Base-by-base conservation (phyloP, 1,284 basidiomycete genomes). In the Leccinum subspadiceum region DNA sequence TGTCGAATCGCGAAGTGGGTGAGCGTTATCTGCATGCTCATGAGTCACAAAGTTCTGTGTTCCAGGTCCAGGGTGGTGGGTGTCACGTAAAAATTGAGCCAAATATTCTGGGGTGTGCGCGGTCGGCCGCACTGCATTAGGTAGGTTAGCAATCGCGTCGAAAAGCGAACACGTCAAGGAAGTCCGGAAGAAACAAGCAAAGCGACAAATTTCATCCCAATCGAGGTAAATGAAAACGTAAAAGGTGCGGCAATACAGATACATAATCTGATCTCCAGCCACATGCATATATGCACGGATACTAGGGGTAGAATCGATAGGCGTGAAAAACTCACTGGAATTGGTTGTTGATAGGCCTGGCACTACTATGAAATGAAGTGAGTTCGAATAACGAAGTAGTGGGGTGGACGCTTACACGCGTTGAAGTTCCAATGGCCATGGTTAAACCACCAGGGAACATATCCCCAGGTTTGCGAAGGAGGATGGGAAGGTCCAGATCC, bases 361-460 rank as follows among this genome's bases (percentile, higher is more conserved):
- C 2, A 22, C 48, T 15, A 24, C 67, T 69, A 22, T 29, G 48
- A 50, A 22, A 37, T 3, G 22, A 44, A 1, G 13, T 65, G 44
- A 53, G 41, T 35, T 17, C 9, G 37, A 50, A 8, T 15, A 49
- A 22, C 48, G 6, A 50, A 10, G 8, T 7, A 50, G 22, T 50
- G 24, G 22, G 8, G 1, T 13, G 26, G 29, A 31, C 24, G 46
- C 65, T 56, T 29, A 64, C 66, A 15, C 13, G 54, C 5, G 57
- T 49, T 12, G 9, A 20, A 4, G 48, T 31, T 57, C 69, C 65
- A 63, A 39, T 62, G 35, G n/a, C 48, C 65, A 22, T 61, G 61
- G 1, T 20, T 48, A 20, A 69, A 10, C 31, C 31, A 48, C 17
- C 49, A 22, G 17, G 56, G 61, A 1, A 26, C 13, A 26, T 46